Evolutionary conservation across 306 rosid genomes (phyloP).

Genomic region (Clitoria ternatea): DNA sequence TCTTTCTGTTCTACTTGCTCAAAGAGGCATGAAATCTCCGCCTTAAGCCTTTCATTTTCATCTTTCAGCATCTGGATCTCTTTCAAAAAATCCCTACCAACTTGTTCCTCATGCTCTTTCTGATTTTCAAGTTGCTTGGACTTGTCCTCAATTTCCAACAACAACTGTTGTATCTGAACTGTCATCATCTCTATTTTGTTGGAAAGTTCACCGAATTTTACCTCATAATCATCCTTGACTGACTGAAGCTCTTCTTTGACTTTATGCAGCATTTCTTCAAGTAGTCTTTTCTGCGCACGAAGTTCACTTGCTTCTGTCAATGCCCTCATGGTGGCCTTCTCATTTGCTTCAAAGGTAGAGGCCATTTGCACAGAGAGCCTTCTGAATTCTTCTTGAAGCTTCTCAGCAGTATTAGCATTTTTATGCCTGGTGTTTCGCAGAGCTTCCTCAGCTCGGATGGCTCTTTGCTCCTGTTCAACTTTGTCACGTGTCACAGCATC

Average conservation of each 20-base stretch:
- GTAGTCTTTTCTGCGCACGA: slow-evolving; percentile 51
- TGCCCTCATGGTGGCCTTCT: slow-evolving; percentile 71
- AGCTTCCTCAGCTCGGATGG: slow-evolving; percentile 85
- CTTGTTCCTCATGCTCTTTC: slow-evolving; percentile 41
- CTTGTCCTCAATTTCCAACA: slow-evolving; percentile 49
- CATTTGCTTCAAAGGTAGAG: slow-evolving; percentile 75
- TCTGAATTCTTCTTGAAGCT: slow-evolving; percentile 82
- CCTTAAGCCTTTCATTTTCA: slow-evolving; percentile 60
- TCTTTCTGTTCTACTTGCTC: slow-evolving; percentile 45
- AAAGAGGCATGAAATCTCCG: slow-evolving; percentile 43
- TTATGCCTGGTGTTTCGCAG: slow-evolving; percentile 61
- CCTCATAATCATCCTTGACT: slow-evolving; percentile 47
- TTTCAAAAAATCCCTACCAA: slow-evolving; percentile 35
- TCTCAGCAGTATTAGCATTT: slow-evolving; percentile 78
- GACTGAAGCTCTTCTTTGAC: slow-evolving; percentile 54
- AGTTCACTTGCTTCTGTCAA: slow-evolving; percentile 67
- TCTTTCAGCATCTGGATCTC: slow-evolving; percentile 48
- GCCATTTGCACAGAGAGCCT: slow-evolving; percentile 83
- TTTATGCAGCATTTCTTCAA: slow-evolving; percentile 63
- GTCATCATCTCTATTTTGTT: slow-evolving; percentile 43
- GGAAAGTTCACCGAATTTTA: slow-evolving; percentile 49
- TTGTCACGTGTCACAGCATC: slow-evolving; percentile 54
- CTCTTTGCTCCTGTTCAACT: slow-evolving; percentile 91
- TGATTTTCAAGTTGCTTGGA: slow-evolving; percentile 58
- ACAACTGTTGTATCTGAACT: slow-evolving; percentile 49